Evolutionary conservation across 2,329 filamentous ascomycete genomes (phyloP).

Genomic region (Dactylonectria estremocensis): DNA sequence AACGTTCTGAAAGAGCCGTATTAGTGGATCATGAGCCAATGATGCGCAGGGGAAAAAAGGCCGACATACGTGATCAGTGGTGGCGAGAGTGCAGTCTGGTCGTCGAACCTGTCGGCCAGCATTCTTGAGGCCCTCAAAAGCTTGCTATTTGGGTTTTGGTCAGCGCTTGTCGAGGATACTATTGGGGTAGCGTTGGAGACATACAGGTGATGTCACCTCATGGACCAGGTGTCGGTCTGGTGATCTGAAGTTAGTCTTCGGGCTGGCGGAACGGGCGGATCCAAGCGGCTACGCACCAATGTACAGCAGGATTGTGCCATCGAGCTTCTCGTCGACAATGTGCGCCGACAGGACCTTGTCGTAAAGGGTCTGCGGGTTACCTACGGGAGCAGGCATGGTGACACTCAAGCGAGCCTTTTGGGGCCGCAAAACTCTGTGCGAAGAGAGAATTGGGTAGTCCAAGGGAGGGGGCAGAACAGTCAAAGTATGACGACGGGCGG

Average conservation of each 20-base stretch:
- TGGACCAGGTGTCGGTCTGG: slow-evolving; percentile 95
- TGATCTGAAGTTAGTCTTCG: slow-evolving; percentile 30
- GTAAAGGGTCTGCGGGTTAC: slow-evolving; percentile 87
- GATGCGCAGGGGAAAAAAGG: slow-evolving; percentile 5
- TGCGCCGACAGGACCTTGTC: slow-evolving; percentile 98
- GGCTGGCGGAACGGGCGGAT: not conserved
- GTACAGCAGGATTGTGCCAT: slow-evolving; percentile 93
- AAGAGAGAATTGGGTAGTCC: slow-evolving; percentile 14
- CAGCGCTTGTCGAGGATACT: slow-evolving; percentile 31
- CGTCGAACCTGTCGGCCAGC: slow-evolving; percentile 89
- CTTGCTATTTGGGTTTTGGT: slow-evolving; percentile 75
- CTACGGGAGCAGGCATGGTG: slow-evolving; percentile 83
- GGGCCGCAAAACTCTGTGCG: slow-evolving; percentile 9
- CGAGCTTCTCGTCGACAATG: slow-evolving; percentile 94
- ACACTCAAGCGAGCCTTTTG: slow-evolving; percentile 31
- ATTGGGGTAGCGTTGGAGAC: slow-evolving; percentile 50
- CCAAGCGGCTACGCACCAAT: slow-evolving; percentile 77
- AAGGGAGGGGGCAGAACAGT: slow-evolving; percentile 16
- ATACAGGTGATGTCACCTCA: slow-evolving; percentile 96
- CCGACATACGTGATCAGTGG: slow-evolving; percentile 90
- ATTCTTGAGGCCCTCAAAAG: slow-evolving; percentile 95
- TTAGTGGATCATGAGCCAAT: slow-evolving; percentile 33
- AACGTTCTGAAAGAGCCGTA: slow-evolving; percentile 77
- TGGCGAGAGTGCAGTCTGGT: slow-evolving; percentile 96
- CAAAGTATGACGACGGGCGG: slow-evolving; percentile 11